phyloP scores from a whole-genome alignment of 192 early-diverging fungal genomes.

The Paraglomus brasilianum region DNA sequence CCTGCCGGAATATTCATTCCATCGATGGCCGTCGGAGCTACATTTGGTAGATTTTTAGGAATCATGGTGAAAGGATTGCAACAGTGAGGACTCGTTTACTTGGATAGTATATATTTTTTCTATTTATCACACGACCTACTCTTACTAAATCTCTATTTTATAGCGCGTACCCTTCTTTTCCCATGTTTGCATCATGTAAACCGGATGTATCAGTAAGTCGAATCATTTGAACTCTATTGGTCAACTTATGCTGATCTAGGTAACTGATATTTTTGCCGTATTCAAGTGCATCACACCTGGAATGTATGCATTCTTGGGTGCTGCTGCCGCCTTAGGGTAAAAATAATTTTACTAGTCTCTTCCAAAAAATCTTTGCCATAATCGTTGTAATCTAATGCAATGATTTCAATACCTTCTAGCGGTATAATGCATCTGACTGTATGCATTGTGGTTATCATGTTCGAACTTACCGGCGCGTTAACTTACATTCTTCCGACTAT shows the following conservation, averaged over 20 bases:
- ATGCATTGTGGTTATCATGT: constrained; percentile 95
- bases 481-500: constrained; percentile 82
- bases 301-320: constrained; percentile 92
- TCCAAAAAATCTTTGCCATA: too few species aligned
- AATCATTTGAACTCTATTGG: background rate
- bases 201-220: constrained; percentile 55
- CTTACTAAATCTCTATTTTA: background rate
- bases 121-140: background rate
- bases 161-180: constrained; percentile 57
- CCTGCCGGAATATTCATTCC: constrained; percentile 96
- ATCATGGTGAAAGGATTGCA: constrained; percentile 73
- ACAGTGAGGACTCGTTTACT: constrained; percentile 8
- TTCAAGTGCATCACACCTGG: constrained; percentile 84
- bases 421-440: constrained; percentile 52
- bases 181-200: constrained; percentile 75
- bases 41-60: constrained; percentile 88
- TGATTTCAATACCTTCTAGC: constrained; percentile 12
- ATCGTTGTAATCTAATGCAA: too few species aligned
- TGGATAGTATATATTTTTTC: background rate
- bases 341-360: background rate
- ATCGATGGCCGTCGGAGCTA: constrained; percentile 90
- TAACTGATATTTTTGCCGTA: background rate
- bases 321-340: constrained; percentile 75
- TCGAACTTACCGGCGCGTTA: constrained; percentile 94
- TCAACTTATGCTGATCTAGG: background rate